Evolutionary conservation across 257 asterid species (phyloP), one percentile per base, ranked within the genome.

Genomic region (Solanum rostratum): DNA sequence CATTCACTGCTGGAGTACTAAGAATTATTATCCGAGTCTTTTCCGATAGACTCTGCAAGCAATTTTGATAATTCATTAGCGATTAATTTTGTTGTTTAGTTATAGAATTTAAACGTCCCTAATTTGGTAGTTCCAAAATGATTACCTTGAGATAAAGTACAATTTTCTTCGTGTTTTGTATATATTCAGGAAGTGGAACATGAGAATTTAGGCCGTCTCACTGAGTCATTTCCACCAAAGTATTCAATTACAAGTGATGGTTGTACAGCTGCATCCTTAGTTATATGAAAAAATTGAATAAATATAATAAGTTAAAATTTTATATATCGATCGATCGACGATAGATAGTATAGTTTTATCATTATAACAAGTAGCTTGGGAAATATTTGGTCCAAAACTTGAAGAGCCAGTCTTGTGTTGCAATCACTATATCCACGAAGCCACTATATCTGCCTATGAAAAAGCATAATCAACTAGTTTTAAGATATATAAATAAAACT

Each of bases 161-260:
- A 81, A 96, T 92, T 84, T 91, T 93, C 87, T 84, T 93, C 99
- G 94, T 93, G 90, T 92, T 96, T 27, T 94, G 96, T 6, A 94
- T 83, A 88, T 93, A 96, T 74, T 96, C 99, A 12, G 86, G 89
- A 69, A 96, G 89, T 84, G 99, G 98, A 69, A 94, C 98, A 88
- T 94, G 97, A 80, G 94, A 86, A 14, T 97, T 95, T 30, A 85
- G 83, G 70, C 97, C 99, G 73, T 91, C 74, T 86, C 84, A 85
- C 30, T 39, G 97, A 90, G 89, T 96, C 99, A 87, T 96, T 96
- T 19, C 99, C 98, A 76, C 98, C 97, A 81, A 94, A 94, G 85
- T 94, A 96, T 49, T 92, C 94, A n/a, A 96, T 88, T 52, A 96
- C 95, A 49, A 96, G 87, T 62, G 93, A 90, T 81, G 97, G 98